Base-by-base conservation (phyloP, 2,329 filamentous ascomycete species). In the Fusarium xylarioides region DNA sequence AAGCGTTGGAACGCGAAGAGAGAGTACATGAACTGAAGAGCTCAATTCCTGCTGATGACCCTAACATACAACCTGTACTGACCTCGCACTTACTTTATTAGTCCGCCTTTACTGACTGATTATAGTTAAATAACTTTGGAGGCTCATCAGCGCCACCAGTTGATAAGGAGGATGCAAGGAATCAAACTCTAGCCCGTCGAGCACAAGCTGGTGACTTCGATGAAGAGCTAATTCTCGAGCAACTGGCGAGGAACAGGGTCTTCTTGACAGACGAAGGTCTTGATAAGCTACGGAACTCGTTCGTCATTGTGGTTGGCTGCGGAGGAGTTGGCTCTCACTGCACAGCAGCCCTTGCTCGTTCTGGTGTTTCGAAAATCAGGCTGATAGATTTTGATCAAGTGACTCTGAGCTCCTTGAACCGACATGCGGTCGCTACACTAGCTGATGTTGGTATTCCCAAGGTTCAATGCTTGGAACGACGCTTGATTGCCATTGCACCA, bases 301-400 rank as follows among this genome's bases (percentile, higher is more conserved):
- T 97, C 78, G 89, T 99, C 52, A 88, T 98, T 43, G 89, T 99
- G 4, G 95, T 99, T 16, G 96, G 96, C 8, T 95, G 95, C 75
- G 96, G 96, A 71, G 96, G 96, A 46, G 96, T 99, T 10, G 96
- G 96, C 50, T 98, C 95, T 11, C 97, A 99, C 84, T 95, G 94
- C 70, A 90, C 92, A 9, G 92, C 95, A 4, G 92, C 96, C 7
- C 90, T 99, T 35, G 92, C 94, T 10, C 91, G 96, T 35, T 97
- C 95, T 1, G 96, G 96, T 37, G 94, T 97, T 47, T 91, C 92
- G n/a, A 92, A 91, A 76, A 87, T 99, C 61, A 91, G 96, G 2
- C 88, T 99, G 42, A 91, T 99, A 75, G 96, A 99, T 82, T 99
- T 99, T 80, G 96, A 99, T 81, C 96, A 99, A 86, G 95, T 99